A percentile compares a stretch with the other conserved stretches of the same genome.
phyloP scores from a whole-genome alignment of 2,329 filamentous ascomycete genomes.

The Ophiocordyceps camponoti-rufipedis region DNA sequence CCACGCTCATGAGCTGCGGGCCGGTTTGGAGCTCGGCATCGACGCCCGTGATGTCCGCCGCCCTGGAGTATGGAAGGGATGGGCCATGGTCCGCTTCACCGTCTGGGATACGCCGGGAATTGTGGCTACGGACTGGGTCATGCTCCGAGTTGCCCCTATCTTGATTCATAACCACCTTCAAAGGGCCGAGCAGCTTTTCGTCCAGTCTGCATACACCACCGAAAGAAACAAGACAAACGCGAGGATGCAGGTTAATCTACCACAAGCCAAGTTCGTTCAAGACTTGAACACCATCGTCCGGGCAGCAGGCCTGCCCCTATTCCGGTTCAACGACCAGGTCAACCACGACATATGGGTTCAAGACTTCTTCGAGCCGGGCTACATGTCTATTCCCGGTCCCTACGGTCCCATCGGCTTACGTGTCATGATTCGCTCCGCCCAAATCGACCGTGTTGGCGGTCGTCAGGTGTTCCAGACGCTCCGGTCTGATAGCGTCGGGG shows the following conservation, averaged over 20 bases:
- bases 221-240: not conserved
- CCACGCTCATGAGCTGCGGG: constrained; percentile 7
- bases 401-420: constrained; percentile 13
- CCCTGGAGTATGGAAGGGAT: constrained; percentile 10
- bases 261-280: not conserved
- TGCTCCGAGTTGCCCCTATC: constrained; percentile 17
- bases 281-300: constrained; percentile 1
- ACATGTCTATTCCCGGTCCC: constrained; percentile 18
- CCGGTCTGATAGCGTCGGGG: constrained; percentile 11
- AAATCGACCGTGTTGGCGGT: constrained; percentile 5
- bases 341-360: constrained; percentile 17
- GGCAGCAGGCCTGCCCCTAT: not conserved
- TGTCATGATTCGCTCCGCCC: constrained; percentile 13
- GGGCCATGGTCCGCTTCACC: constrained; percentile 10
- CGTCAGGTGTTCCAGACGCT: constrained; percentile 14
- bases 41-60: constrained; percentile 14
- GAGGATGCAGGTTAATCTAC: not conserved
- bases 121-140: constrained; percentile 9
- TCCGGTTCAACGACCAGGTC: not conserved
- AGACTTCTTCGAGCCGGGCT: constrained; percentile 20
- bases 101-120: constrained; percentile 7
- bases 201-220: constrained; percentile 2
- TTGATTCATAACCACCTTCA: constrained; percentile 19
- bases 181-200: constrained; percentile 9
- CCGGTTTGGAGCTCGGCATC: constrained; percentile 16